phyloP scores from a whole-genome alignment of 2,329 filamentous ascomycete species.

The Diaporthe helianthi region DNA sequence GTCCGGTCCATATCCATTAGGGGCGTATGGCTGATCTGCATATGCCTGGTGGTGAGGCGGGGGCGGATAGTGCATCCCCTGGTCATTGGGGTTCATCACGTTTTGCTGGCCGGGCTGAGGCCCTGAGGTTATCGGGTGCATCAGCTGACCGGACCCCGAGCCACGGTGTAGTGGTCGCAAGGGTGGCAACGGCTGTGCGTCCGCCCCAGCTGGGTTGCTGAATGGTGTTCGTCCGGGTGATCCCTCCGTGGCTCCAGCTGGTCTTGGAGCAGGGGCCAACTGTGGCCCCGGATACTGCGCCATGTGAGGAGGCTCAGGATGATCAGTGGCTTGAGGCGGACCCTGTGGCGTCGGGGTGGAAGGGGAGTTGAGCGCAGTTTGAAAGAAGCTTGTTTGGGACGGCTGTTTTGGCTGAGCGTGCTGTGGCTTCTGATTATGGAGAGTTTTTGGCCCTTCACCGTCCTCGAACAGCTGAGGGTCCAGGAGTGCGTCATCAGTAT shows the following conservation, averaged over 20 bases:
- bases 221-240: slow-evolving; percentile 34
- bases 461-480: slow-evolving; percentile 33
- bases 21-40: slow-evolving; percentile 27
- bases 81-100: slow-evolving; percentile 23
- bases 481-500: slow-evolving; percentile 33
- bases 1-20: slow-evolving; percentile 32
- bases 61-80: slow-evolving; percentile 21
- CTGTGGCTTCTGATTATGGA: slow-evolving; percentile 28
- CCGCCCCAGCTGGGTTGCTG: slow-evolving; percentile 31
- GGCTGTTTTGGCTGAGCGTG: slow-evolving; percentile 24
- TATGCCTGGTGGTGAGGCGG: slow-evolving; percentile 23
- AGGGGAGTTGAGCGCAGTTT: slow-evolving; percentile 34
- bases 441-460: slow-evolving; percentile 23
- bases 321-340: slow-evolving; percentile 7
- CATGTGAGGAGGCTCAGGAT: slow-evolving; percentile 28
- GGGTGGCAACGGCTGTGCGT: slow-evolving; percentile 24
- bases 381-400: slow-evolving; percentile 34
- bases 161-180: slow-evolving; percentile 31
- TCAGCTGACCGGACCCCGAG: slow-evolving; percentile 29
- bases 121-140: slow-evolving; percentile 19
- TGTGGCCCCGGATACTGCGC: slow-evolving; percentile 21
- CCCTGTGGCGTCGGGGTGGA: slow-evolving; percentile 23
- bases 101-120: slow-evolving; percentile 19
- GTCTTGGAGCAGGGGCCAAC: slow-evolving; percentile 8
- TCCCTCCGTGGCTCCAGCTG: slow-evolving; percentile 4